Conservation (phyloP, 352 stramenopile genomes). For the Pythium folliculosum region DNA sequence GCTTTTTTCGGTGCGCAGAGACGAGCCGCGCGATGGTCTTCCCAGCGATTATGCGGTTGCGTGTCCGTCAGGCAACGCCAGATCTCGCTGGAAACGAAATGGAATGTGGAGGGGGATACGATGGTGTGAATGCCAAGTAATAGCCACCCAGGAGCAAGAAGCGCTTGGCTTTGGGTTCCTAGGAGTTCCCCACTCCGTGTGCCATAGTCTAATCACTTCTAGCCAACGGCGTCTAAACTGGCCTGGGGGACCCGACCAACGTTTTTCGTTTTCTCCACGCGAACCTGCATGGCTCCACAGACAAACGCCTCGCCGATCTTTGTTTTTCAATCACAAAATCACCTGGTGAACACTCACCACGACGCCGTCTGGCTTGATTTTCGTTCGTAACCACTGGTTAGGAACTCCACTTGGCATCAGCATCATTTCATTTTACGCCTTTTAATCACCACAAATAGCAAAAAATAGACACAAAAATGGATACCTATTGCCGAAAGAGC, state of each 20-base stretch:
- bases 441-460: neutral
- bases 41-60: slow-evolving; percentile 13
- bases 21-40: slow-evolving; percentile 6
- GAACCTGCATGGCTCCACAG: neutral
- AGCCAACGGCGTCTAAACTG: too few species aligned
- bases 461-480: neutral
- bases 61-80: neutral
- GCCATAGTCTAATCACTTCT: neutral
- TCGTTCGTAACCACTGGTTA: neutral
- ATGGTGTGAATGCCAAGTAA: neutral
- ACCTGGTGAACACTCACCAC: neutral
- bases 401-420: neutral
- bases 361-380: slow-evolving; percentile 13
- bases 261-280: slow-evolving; percentile 1
- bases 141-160: too few species aligned
- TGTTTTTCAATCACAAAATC: neutral
- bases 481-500: slow-evolving; percentile 1
- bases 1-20: neutral
- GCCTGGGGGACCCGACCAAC: too few species aligned
- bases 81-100: neutral
- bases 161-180: too few species aligned
- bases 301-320: neutral
- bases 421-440: neutral
- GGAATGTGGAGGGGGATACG: neutral
- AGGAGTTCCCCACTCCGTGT: too few species aligned